Evolutionary conservation across 176 grass and related monocot species (phyloP).

Genomic region (Oryza brachyantha): DNA sequence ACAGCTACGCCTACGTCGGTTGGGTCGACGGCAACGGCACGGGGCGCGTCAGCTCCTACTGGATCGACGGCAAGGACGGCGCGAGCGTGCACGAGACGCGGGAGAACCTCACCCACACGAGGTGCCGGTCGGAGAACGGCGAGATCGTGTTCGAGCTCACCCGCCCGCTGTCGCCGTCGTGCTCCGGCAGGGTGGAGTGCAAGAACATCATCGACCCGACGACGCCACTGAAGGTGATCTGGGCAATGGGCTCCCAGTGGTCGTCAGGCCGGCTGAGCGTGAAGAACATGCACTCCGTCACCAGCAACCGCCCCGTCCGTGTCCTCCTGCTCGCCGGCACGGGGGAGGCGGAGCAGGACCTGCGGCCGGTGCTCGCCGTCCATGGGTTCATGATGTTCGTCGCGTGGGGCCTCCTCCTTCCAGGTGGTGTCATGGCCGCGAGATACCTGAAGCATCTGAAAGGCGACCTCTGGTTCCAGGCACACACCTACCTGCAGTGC

Average conservation of each 20-base stretch:
- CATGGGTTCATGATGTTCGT: constrained; percentile 99
- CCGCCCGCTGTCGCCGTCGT: constrained; percentile 52
- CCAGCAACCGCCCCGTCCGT: constrained; percentile 63
- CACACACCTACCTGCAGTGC: constrained; percentile 77
- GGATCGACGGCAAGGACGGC: constrained; percentile 67
- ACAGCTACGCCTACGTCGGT: constrained; percentile 82
- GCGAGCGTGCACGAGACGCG: constrained; percentile 54
- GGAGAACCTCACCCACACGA: constrained; percentile 71
- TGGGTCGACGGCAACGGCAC: constrained; percentile 76
- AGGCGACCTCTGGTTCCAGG: constrained; percentile 66
- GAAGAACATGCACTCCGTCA: constrained; percentile 80
- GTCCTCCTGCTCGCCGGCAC: constrained; percentile 58
- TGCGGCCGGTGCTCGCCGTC: constrained; percentile 72
- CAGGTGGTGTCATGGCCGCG: constrained; percentile 60
- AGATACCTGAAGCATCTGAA: constrained; percentile 84
- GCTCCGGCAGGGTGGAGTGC: constrained; percentile 68
- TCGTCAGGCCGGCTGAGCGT: constrained; percentile 44
- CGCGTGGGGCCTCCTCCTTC: constrained; percentile 70
- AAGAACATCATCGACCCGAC: constrained; percentile 73
- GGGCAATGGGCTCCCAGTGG: constrained; percentile 85
- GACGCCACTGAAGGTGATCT: constrained; percentile 77
- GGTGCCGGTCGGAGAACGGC: constrained; percentile 61
- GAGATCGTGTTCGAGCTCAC: constrained; percentile 76
- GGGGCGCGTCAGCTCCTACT: constrained; percentile 62
- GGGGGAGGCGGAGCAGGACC: constrained; percentile 73